These are phyloP conservation scores for Bruguiera hainesii DNA, from an alignment of 441 rosid species.

Conservation along the genomic window DNA sequence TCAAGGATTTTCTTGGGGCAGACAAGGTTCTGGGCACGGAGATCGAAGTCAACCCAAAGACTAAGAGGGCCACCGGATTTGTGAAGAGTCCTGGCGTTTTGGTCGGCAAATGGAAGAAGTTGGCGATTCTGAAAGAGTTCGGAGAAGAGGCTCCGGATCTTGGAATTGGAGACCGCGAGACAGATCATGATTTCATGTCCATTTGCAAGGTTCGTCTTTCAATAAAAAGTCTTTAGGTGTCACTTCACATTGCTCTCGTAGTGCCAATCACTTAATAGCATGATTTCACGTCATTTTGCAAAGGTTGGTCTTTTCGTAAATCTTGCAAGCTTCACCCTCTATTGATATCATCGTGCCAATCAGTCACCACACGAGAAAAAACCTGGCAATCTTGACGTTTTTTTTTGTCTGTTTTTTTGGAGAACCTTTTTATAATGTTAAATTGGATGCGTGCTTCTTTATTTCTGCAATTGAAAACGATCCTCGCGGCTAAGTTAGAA, in stretches of 20 bases:
- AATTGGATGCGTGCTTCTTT: not conserved
- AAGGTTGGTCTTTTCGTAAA: conserved; percentile 42
- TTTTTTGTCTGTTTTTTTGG: no score
- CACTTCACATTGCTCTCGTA: no score
- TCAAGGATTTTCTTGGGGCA: conserved; percentile 85
- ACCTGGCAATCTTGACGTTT: no score
- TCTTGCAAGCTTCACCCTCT: no score
- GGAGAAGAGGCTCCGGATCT: conserved; percentile 70
- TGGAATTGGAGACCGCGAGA: conserved; percentile 84
- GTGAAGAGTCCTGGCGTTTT: conserved; percentile 86
- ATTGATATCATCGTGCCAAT: no score
- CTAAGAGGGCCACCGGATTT: conserved; percentile 87
- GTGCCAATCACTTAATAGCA: conserved; percentile 14
- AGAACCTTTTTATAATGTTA: no score
- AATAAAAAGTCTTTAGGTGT: no score
- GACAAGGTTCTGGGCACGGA: conserved; percentile 91
- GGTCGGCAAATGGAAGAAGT: conserved; percentile 72
- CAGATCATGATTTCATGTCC: conserved; percentile 95
- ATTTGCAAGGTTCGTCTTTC: conserved; percentile 72
- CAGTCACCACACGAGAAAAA: not conserved
- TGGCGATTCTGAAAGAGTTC: conserved; percentile 75
- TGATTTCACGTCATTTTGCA: conserved; percentile 96
- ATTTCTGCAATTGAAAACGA: not conserved
- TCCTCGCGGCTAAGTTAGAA: no score
- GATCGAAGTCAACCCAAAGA: conserved; percentile 84